These are phyloP conservation scores for Phaseolus lunatus DNA, from an alignment of 306 rosid genomes.

Conservation along the genomic window DNA sequence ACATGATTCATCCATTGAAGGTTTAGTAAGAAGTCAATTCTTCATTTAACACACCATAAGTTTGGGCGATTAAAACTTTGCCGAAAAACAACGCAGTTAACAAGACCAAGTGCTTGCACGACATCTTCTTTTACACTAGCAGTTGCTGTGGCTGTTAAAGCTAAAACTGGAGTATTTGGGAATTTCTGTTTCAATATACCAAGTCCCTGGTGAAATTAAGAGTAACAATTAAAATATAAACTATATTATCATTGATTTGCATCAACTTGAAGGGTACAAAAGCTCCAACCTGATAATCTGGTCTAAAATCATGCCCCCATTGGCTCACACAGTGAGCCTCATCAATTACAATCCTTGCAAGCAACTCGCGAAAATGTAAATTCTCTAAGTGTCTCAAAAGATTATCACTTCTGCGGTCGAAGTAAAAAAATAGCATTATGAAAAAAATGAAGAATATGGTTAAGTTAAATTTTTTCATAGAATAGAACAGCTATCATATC, in stretches of 20 bases:
- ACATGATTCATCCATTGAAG: slow-evolving; percentile 34
- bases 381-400: slow-evolving; percentile 86
- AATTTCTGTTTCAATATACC: slow-evolving; percentile 97
- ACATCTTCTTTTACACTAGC: slow-evolving; percentile 99
- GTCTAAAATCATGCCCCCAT: slow-evolving; percentile 99
- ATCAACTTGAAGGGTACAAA: slow-evolving; percentile 33
- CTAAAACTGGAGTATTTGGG: slow-evolving; percentile 91
- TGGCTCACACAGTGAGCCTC: slow-evolving; percentile 99
- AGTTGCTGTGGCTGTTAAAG: slow-evolving; percentile 98
- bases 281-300: slow-evolving; percentile 91
- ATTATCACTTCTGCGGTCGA: slow-evolving; percentile 78
- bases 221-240: slow-evolving; percentile 37
- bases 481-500: slow-evolving; percentile 22
- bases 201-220: slow-evolving; percentile 74
- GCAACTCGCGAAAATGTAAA: slow-evolving; percentile 84
- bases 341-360: slow-evolving; percentile 94
- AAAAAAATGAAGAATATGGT: slow-evolving; percentile 32
- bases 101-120: slow-evolving; percentile 96
- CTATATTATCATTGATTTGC: slow-evolving; percentile 11
- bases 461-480: slow-evolving; percentile 32
- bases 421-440: slow-evolving; percentile 27
- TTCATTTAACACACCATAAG: slow-evolving; percentile 61
- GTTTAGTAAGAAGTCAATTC: slow-evolving; percentile 35
- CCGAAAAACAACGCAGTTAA: slow-evolving; percentile 89
- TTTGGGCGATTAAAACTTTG: slow-evolving; percentile 99